Conservation (phyloP, 441 rosid genomes). For the Erodium moschatum region DNA sequence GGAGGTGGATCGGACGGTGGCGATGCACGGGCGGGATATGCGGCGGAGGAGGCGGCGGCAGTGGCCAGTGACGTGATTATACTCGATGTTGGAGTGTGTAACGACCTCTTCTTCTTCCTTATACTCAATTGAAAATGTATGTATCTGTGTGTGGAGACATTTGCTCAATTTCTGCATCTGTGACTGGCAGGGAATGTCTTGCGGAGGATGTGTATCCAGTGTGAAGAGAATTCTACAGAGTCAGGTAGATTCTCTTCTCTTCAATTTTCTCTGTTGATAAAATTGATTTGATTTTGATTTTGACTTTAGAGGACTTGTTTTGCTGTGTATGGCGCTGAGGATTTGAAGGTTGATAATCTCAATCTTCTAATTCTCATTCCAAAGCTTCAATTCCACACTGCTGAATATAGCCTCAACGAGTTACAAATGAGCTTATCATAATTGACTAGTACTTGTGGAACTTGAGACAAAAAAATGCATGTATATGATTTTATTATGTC, state of each 20-base stretch:
- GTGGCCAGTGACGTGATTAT: slow-evolving; percentile 52
- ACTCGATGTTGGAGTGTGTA: slow-evolving; percentile 49
- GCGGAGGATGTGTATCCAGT: slow-evolving; percentile 91
- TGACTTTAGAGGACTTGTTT: neutral
- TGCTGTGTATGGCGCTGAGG: neutral
- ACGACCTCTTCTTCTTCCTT: neutral
- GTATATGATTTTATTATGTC: neutral
- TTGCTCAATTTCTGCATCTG: neutral
- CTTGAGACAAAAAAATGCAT: neutral
- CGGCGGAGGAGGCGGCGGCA: slow-evolving; percentile 33
- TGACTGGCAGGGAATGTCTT: slow-evolving; percentile 65
- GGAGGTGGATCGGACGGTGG: slow-evolving; percentile 47
- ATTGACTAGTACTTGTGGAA: neutral
- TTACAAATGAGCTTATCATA: neutral
- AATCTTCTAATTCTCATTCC: neutral
- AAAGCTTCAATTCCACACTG: neutral
- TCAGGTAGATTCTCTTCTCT: slow-evolving; percentile 46
- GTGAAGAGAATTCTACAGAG: slow-evolving; percentile 81
- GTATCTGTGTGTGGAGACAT: neutral
- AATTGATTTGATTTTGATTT: neutral
- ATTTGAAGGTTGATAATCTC: neutral
- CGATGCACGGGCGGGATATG: slow-evolving; percentile 40
- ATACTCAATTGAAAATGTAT: neutral
- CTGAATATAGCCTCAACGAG: neutral
- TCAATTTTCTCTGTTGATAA: neutral